A percentile compares a stretch with the other conserved stretches of the same genome.
Evolutionary conservation across 306 rosid genomes (phyloP).

Genomic region (Alnus rubra): DNA sequence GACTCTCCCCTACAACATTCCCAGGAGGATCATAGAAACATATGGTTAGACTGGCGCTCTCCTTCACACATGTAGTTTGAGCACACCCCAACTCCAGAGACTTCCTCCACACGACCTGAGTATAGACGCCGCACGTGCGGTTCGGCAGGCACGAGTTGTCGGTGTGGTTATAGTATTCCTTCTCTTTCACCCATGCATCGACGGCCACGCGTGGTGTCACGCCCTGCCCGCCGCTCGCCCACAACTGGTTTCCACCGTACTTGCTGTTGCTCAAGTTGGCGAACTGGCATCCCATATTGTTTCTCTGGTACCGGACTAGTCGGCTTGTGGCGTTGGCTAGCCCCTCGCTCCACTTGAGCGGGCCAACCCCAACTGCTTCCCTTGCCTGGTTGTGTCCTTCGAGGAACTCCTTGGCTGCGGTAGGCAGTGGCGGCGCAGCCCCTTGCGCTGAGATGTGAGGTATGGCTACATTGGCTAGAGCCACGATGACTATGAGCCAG

Average conservation of each 20-base stretch:
- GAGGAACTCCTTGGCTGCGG: slow-evolving; percentile 51
- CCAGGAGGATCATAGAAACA: slow-evolving; percentile 86
- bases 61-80: slow-evolving; percentile 57
- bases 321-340: slow-evolving; percentile 58
- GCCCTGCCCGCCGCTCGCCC: slow-evolving; percentile 43
- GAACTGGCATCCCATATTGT: slow-evolving; percentile 59
- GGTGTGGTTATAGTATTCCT: slow-evolving; percentile 51
- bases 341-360: slow-evolving; percentile 64
- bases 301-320: slow-evolving; percentile 62
- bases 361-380: slow-evolving; percentile 63
- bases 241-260: slow-evolving; percentile 83
- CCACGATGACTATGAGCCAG: not conserved
- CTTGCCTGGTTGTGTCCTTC: slow-evolving; percentile 81
- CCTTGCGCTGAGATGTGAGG: slow-evolving; percentile 16
- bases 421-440: slow-evolving; percentile 6
- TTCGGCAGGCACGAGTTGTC: slow-evolving; percentile 54
- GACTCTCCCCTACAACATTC: slow-evolving; percentile 64
- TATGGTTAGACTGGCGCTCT: slow-evolving; percentile 50
- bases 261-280: slow-evolving; percentile 54
- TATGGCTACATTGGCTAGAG: slow-evolving; percentile 25
- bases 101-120: slow-evolving; percentile 86
- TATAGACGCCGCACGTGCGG: slow-evolving; percentile 73
- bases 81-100: slow-evolving; percentile 63
- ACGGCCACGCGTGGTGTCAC: slow-evolving; percentile 58
- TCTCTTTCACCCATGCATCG: slow-evolving; percentile 79